Evolutionary conservation across 768 basidiomycete species (phyloP).

Genomic region (Pholiota molesta): DNA sequence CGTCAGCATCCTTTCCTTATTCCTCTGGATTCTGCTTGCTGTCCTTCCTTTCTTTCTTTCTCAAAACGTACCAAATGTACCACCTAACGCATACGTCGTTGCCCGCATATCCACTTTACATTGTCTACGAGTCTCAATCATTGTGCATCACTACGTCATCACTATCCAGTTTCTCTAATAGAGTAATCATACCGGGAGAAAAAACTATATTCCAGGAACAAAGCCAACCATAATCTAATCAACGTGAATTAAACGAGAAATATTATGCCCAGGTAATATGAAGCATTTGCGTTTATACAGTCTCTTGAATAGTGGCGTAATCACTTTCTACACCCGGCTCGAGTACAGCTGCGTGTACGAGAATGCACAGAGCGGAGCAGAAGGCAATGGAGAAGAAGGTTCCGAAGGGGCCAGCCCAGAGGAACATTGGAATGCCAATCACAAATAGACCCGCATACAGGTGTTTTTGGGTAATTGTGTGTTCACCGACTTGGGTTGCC

Average conservation of each 20-base stretch:
- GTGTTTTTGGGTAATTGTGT: constrained; percentile 85
- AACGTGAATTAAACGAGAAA: constrained; percentile 21
- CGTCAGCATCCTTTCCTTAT: constrained; percentile 17
- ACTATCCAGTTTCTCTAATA: constrained; percentile 16
- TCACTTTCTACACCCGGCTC: constrained; percentile 97
- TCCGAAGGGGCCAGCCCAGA: constrained; percentile 71
- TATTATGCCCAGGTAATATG: neutral
- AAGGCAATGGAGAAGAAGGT: constrained; percentile 97
- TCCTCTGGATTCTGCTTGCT: constrained; percentile 22
- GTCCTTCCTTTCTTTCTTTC: constrained; percentile 11
- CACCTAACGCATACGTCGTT: constrained; percentile 18
- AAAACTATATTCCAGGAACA: constrained; percentile 16
- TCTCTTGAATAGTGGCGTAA: constrained; percentile 78
- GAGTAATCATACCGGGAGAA: constrained; percentile 3
- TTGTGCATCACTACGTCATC: constrained; percentile 15
- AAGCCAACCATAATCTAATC: constrained; percentile 16
- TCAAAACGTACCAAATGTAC: constrained; percentile 28
- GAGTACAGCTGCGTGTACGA: constrained; percentile 84
- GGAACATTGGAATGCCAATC: constrained; percentile 88
- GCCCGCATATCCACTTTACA: constrained; percentile 13
- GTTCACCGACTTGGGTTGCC: constrained; percentile 80
- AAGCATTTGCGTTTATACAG: constrained; percentile 45
- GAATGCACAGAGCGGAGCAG: constrained; percentile 80
- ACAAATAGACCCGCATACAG: constrained; percentile 90
- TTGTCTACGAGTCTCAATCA: constrained; percentile 15